These are phyloP conservation scores for Rauvolfia tetraphylla DNA, from an alignment of 257 asterid species.

Conservation along the genomic window DNA sequence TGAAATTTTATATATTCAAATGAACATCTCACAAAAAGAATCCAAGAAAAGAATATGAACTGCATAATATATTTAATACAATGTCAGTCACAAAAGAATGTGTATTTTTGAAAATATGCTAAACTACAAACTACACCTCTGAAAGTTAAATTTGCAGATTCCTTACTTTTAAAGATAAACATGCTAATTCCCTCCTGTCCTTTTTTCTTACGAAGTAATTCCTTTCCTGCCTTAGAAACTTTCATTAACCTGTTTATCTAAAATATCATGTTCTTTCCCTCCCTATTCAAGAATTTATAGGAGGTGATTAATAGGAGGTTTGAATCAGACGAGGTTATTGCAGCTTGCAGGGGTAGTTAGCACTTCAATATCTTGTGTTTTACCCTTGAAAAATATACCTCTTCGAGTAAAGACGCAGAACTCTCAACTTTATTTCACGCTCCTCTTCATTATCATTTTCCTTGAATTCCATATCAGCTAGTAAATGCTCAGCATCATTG, in stretches of 20 bases:
- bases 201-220: neutral
- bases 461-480: slow-evolving; percentile 94
- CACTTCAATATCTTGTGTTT: neutral
- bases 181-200: neutral
- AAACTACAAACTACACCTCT: neutral
- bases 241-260: neutral
- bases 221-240: neutral
- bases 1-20: neutral
- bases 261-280: neutral
- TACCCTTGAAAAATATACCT: slow-evolving; percentile 33
- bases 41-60: too few species aligned
- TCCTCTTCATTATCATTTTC: slow-evolving; percentile 76
- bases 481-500: slow-evolving; percentile 79
- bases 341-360: neutral
- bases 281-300: neutral
- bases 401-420: slow-evolving; percentile 68
- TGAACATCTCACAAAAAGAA: neutral
- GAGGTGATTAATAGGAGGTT: too few species aligned
- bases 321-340: neutral
- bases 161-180: neutral
- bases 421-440: slow-evolving; percentile 62
- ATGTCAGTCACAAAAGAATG: neutral
- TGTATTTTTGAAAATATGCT: neutral
- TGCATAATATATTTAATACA: neutral
- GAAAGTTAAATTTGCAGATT: neutral